These are phyloP conservation scores for Apiosordaria backusii DNA, from an alignment of 495 filamentous ascomycete genomes.

Conservation along the genomic window DNA sequence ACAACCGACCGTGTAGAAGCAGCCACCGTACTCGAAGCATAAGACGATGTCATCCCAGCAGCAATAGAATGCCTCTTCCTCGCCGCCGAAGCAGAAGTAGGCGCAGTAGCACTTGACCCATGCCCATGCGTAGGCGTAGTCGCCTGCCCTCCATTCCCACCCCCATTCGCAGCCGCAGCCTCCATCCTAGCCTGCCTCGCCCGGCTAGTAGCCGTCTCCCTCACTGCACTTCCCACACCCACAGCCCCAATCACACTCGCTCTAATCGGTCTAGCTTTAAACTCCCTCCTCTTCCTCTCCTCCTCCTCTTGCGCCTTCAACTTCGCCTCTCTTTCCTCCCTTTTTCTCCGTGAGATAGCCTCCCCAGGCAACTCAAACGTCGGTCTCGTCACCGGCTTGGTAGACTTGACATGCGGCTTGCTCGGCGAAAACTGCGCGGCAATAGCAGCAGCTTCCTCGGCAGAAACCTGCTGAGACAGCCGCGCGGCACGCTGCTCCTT, in stretches of 20 bases:
- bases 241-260: constrained; percentile 34
- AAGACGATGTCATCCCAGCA: not conserved
- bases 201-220: constrained; percentile 56
- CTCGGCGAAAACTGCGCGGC: constrained; percentile 31
- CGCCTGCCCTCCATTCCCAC: not conserved
- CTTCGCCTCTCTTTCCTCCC: constrained; percentile 63
- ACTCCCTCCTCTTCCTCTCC: constrained; percentile 53
- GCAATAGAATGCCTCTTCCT: constrained; percentile 23
- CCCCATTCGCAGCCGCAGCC: constrained; percentile 15
- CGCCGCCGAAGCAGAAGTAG: constrained; percentile 5
- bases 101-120: not conserved
- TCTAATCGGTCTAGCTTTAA: constrained; percentile 63
- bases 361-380: constrained; percentile 72
- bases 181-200: constrained; percentile 35
- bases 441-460: constrained; percentile 31
- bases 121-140: not conserved
- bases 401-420: constrained; percentile 52
- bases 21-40: constrained; percentile 14
- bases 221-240: constrained; percentile 35
- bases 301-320: constrained; percentile 58
- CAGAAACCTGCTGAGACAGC: constrained; percentile 33
- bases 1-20: constrained; percentile 12
- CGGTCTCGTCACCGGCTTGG: constrained; percentile 57
- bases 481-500: constrained; percentile 52
- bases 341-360: constrained; percentile 64